These are phyloP conservation scores for Podospora australis DNA, from an alignment of 495 filamentous ascomycete genomes.

Conservation along the genomic window DNA sequence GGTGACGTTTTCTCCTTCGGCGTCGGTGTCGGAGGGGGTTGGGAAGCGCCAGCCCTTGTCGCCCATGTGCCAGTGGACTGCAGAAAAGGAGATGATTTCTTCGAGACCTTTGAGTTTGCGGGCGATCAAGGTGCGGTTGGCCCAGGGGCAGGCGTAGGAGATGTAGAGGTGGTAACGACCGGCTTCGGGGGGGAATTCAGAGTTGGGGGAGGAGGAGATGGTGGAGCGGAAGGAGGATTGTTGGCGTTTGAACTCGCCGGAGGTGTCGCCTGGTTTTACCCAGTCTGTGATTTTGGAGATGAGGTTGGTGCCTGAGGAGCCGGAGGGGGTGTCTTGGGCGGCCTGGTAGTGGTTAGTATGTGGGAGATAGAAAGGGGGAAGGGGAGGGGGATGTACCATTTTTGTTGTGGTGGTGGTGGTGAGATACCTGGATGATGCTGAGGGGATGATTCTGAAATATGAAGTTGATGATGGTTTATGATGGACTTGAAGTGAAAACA, in stretches of 20 bases:
- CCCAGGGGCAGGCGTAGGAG: constrained; percentile 22
- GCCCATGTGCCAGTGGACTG: constrained; percentile 61
- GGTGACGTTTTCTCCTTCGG: constrained; percentile 41
- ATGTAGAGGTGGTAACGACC: constrained; percentile 56
- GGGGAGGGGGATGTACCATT: not conserved
- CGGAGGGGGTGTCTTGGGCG: constrained; percentile 13
- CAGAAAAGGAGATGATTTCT: constrained; percentile 60
- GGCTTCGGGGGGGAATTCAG: constrained; percentile 65
- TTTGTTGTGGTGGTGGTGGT: not conserved
- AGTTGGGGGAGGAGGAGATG: constrained; percentile 53
- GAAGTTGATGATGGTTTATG: too few relatives aligned
- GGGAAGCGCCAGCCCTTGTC: constrained; percentile 78
- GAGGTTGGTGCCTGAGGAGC: not conserved
- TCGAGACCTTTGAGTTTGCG: constrained; percentile 76
- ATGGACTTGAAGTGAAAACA: not conserved
- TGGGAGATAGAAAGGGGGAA: not conserved
- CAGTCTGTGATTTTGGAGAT: constrained; percentile 66
- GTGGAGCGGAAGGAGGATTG: constrained; percentile 63
- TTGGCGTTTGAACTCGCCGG: constrained; percentile 86
- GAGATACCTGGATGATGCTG: not conserved
- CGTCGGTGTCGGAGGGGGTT: constrained; percentile 52
- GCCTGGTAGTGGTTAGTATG: constrained; percentile 1
- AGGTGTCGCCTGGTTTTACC: constrained; percentile 65
- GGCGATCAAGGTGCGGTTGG: constrained; percentile 68
- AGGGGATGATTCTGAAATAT: too few relatives aligned